Percentiles rank a stretch among this genome's conserved stretches.
These are phyloP conservation scores for Nelumbo lutea DNA, from an alignment of 164 flowering plant genomes.

Conservation along the genomic window DNA sequence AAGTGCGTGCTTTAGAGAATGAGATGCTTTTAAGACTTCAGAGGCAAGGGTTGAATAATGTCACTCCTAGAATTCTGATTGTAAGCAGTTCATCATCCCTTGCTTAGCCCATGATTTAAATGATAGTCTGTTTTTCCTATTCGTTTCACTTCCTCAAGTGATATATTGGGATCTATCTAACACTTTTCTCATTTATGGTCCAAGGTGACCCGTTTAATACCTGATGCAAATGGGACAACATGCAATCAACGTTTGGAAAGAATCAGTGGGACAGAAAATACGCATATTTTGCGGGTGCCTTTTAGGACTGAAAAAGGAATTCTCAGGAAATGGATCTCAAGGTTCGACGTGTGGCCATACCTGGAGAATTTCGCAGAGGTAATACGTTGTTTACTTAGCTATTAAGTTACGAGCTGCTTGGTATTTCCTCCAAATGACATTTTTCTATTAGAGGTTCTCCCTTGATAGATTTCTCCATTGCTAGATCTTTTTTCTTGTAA, in stretches of 20 bases:
- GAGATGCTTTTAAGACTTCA: slow-evolving; percentile 80
- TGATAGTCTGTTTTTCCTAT: neutral
- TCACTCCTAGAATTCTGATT: slow-evolving; percentile 81
- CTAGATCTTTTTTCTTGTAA: too few relatives aligned
- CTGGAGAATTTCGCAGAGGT: slow-evolving; percentile 87
- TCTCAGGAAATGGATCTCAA: slow-evolving; percentile 92
- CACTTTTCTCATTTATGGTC: slow-evolving; percentile 6
- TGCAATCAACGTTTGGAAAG: slow-evolving; percentile 91
- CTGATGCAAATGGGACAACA: slow-evolving; percentile 93
- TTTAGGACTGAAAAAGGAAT: slow-evolving; percentile 83
- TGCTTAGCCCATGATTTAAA: neutral
- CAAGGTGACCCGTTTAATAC: slow-evolving; percentile 89
- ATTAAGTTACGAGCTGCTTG: too few relatives aligned
- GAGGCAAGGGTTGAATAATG: slow-evolving; percentile 62
- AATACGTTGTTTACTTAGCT: slow-evolving; percentile 7
- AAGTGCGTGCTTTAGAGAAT: slow-evolving; percentile 90
- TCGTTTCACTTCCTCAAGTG: neutral
- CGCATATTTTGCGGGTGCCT: slow-evolving; percentile 88
- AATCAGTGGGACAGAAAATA: slow-evolving; percentile 76
- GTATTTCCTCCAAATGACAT: too few relatives aligned
- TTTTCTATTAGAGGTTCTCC: too few relatives aligned
- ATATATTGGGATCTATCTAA: slow-evolving; percentile 3
- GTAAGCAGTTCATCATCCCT: slow-evolving; percentile 33
- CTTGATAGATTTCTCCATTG: too few relatives aligned
- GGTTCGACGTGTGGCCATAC: slow-evolving; percentile 99